Percentiles rank a stretch among this genome's conserved stretches.
phyloP scores from a whole-genome alignment of 306 rosid species.

The Glycine tomentella region DNA sequence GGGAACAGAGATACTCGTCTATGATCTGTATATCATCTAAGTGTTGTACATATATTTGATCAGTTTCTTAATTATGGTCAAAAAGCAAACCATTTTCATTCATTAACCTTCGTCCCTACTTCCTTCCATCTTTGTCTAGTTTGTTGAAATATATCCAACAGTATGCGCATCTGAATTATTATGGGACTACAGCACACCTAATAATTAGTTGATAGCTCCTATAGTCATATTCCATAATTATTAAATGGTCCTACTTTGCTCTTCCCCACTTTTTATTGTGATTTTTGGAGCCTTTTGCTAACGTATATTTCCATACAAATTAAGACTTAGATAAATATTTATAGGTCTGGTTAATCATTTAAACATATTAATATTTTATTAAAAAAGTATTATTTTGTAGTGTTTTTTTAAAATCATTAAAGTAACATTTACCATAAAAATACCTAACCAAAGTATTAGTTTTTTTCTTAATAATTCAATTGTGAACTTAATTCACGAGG shows the following conservation, averaged over 20 bases:
- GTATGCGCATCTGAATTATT: slow-evolving; percentile 34
- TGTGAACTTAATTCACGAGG: too few species aligned
- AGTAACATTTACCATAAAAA: too few species aligned
- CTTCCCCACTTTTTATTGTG: not conserved
- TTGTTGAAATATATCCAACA: slow-evolving; percentile 44
- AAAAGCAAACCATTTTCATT: slow-evolving; percentile 40
- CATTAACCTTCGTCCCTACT: slow-evolving; percentile 52
- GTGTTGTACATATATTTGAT: not conserved
- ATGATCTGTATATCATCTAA: not conserved
- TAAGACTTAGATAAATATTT: too few species aligned
- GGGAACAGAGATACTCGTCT: slow-evolving; percentile 16
- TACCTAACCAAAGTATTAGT: too few species aligned
- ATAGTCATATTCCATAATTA: slow-evolving; percentile 24
- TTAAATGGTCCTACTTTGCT: slow-evolving; percentile 11
- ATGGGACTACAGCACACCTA: slow-evolving; percentile 45
- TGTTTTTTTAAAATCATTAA: too few species aligned
- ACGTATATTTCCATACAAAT: not conserved
- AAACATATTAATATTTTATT: not conserved
- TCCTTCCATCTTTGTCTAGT: slow-evolving; percentile 43
- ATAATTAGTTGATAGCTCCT: slow-evolving; percentile 43
- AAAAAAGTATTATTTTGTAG: too few species aligned
- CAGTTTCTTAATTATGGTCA: slow-evolving; percentile 40
- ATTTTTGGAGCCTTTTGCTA: not conserved
- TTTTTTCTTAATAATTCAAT: too few species aligned
- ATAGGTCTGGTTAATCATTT: not conserved